A percentile compares a stretch with the other conserved stretches of the same genome.
These are phyloP conservation scores for Globisporangium nagaii DNA, from an alignment of 352 stramenopile genomes.

Conservation along the genomic window DNA sequence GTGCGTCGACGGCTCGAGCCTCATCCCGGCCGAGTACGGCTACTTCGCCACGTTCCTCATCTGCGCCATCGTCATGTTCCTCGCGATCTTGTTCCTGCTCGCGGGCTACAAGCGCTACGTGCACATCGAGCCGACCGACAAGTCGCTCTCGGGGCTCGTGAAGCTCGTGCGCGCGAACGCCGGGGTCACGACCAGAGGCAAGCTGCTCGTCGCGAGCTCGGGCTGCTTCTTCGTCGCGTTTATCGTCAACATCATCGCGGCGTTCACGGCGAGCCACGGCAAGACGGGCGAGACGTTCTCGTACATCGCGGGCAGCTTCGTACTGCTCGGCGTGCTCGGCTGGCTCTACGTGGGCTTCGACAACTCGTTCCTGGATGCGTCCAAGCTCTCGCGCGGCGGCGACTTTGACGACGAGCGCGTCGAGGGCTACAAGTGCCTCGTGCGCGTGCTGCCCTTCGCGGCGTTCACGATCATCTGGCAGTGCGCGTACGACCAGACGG, in stretches of 20 bases:
- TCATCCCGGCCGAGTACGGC: slow-evolving; percentile 61
- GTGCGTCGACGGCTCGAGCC: slow-evolving; percentile 58
- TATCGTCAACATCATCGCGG: slow-evolving; percentile 45
- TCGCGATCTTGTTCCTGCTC: slow-evolving; percentile 37
- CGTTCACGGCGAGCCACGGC: slow-evolving; percentile 37
- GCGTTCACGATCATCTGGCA: too few relatives aligned
- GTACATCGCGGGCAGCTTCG: slow-evolving; percentile 27
- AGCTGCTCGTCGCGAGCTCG: slow-evolving; percentile 32
- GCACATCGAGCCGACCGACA: slow-evolving; percentile 28
- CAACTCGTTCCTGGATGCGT: slow-evolving; percentile 31
- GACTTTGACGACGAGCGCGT: slow-evolving; percentile 35
- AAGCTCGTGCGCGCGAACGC: slow-evolving; percentile 23
- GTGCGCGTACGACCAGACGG: too few relatives aligned
- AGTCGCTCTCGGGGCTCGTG: slow-evolving; percentile 41
- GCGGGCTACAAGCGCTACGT: slow-evolving; percentile 46
- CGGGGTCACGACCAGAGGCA: slow-evolving; percentile 20
- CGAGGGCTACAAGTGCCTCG: slow-evolving; percentile 39
- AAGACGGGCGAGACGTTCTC: slow-evolving; percentile 38
- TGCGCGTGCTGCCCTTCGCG: slow-evolving; percentile 44
- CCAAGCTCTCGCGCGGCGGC: slow-evolving; percentile 27
- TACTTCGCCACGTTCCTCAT: slow-evolving; percentile 78
- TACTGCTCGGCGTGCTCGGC: slow-evolving; percentile 20
- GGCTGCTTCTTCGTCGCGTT: slow-evolving; percentile 34
- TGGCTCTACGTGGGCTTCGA: slow-evolving; percentile 36
- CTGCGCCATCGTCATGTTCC: slow-evolving; percentile 29